phyloP scores from a whole-genome alignment of 192 early-diverging fungal genomes.

The Bifiguratus adelaidae region DNA sequence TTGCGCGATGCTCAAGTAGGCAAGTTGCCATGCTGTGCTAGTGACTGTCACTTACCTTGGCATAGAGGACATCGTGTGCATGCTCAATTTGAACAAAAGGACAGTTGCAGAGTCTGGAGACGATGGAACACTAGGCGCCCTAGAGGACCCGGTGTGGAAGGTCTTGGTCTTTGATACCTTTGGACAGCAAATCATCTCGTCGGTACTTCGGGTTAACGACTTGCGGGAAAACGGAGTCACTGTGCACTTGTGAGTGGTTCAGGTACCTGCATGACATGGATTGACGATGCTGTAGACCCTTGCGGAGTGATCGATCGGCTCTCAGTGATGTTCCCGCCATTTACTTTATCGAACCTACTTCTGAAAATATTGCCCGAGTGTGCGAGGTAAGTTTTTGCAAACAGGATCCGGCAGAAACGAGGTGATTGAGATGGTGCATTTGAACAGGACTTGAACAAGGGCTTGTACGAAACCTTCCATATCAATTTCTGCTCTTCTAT shows the following conservation, averaged over 20 bases:
- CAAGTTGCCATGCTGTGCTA: conserved; percentile 11
- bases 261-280: no score
- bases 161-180: conserved; percentile 91
- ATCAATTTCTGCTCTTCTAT: conserved; percentile 89
- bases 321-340: conserved; percentile 95
- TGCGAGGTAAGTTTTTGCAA: conserved; percentile 45
- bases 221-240: conserved; percentile 93
- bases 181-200: conserved; percentile 92
- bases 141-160: conserved; percentile 82
- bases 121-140: conserved; percentile 13
- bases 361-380: conserved; percentile 75
- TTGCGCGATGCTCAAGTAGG: conserved; percentile 56
- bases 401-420: neutral
- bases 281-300: conserved; percentile 40
- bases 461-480: conserved; percentile 93
- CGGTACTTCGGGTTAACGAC: conserved; percentile 92
- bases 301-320: conserved; percentile 73
- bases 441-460: conserved; percentile 70
- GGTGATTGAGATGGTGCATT: no score
- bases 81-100: conserved; percentile 80
- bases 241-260: conserved; percentile 98
- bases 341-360: conserved; percentile 89
- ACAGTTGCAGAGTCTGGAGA: conserved; percentile 18
- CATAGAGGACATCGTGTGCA: conserved; percentile 65
- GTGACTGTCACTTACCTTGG: neutral